Evolutionary conservation across 371 early-diverging fungal species (phyloP).

Genomic region (Apophysomyces variabilis): DNA sequence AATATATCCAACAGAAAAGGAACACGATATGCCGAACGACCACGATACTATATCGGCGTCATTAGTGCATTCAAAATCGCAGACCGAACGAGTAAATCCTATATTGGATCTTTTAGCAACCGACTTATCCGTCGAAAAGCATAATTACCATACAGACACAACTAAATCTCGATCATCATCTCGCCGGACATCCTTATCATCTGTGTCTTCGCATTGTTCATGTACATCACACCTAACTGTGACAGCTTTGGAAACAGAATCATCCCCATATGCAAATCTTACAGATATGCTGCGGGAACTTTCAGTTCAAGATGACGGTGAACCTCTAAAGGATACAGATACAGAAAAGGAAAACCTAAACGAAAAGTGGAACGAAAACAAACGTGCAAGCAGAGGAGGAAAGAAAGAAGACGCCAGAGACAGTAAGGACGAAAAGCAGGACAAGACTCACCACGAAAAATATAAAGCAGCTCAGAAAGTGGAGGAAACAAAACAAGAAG

Average conservation of each 20-base stretch:
- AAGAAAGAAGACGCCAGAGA: conserved; percentile 5
- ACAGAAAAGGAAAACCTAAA: not conserved
- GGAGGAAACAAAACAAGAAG: not conserved
- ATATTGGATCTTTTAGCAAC: conserved; percentile 6
- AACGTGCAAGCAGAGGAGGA: not conserved
- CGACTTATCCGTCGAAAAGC: not conserved
- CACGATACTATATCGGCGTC: not conserved
- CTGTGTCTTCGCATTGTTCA: conserved; percentile 13
- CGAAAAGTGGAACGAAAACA: no score
- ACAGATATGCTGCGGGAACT: conserved; percentile 14
- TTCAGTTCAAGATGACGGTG: conserved; percentile 1
- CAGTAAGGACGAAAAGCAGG: not conserved
- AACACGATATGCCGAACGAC: not conserved
- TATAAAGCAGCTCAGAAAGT: no score
- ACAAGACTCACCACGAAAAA: no score
- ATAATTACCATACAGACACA: no score
- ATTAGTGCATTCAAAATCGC: not conserved
- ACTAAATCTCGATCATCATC: conserved; percentile 6
- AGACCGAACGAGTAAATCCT: not conserved
- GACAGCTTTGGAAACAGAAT: conserved; percentile 7
- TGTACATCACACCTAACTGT: conserved; percentile 1
- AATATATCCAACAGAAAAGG: not conserved
- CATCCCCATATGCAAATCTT: conserved; percentile 30
- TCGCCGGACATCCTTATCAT: conserved; percentile 5
- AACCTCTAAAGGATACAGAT: not conserved